Evolutionary conservation across 1,284 basidiomycete species (phyloP), one percentile per base, ranked within the genome.

Genomic region (Polyporus tsugae): DNA sequence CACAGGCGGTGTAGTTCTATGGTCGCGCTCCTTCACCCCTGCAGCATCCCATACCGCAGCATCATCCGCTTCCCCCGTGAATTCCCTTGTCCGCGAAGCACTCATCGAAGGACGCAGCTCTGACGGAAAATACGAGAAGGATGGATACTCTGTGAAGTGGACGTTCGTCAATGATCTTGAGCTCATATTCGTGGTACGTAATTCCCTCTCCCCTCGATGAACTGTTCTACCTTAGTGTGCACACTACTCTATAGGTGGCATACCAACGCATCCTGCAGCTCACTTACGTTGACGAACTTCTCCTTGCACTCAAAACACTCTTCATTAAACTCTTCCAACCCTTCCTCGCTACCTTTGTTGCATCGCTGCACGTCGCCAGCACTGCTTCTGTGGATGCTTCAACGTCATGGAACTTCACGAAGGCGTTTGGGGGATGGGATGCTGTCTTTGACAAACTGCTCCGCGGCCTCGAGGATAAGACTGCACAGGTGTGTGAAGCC

Each of bases 191-290:
- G 96, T 97, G 75, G 95, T 96, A 74, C 73, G 92, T 84, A 33
- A 60, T 57, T 53, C 42, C 53, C 44, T 42, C 10, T 36, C 44
- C 44, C 35, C n/a, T 35, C 60, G n/a, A 29, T 15, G 15, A 22
- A 36, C 17, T 17, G 17, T 35, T 33, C 60, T 38, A 7, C 19
- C 49, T n/a, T 6, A 63, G 33, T 25, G 22, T 25, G 13, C 6
- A 35, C 36, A n/a, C 44, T 38, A 9, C 25, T 33, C 22, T 69
- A 19, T 62, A 97, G 95, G 95, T 97, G 64, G 95, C 97, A 62
- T 98, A 98, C 82, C 97, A 99, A 77, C 94, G 97, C 58, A 96
- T 99, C 70, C 86, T 99, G 17, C 97, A 98, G 73, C 86, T 99
- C 33, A 92, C 95, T 10, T 99, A 99, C 78, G 92, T 99, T 66